Evolutionary conservation across 2,329 filamentous ascomycete species (phyloP).

Genomic region (Diaporthe sp.): DNA sequence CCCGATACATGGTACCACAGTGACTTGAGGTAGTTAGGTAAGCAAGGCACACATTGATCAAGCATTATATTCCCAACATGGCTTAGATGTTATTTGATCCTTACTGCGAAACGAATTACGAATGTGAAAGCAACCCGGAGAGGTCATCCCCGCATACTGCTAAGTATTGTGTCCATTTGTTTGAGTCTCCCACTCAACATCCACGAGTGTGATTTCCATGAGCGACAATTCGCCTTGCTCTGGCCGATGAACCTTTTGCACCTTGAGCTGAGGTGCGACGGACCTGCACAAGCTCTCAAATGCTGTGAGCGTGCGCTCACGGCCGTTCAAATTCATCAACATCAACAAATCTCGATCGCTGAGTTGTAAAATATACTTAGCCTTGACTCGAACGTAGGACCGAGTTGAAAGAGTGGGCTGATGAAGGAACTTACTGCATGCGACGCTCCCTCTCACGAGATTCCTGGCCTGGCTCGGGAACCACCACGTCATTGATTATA

Average conservation of each 20-base stretch:
- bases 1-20: neutral
- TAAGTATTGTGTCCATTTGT: neutral
- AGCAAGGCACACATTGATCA: neutral
- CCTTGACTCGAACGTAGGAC: neutral
- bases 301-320: neutral
- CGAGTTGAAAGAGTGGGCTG: neutral
- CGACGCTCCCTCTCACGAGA: conserved; percentile 17
- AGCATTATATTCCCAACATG: neutral
- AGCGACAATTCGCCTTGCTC: conserved; percentile 11
- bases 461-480: conserved; percentile 21
- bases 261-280: conserved; percentile 6
- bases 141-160: neutral
- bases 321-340: conserved; percentile 14
- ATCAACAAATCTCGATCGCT: conserved; percentile 18
- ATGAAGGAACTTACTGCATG: conserved; percentile 1
- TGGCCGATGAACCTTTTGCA: neutral
- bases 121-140: neutral
- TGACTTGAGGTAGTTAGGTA: neutral
- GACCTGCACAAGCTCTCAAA: neutral
- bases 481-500: conserved; percentile 23
- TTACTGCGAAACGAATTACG: neutral
- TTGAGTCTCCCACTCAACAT: neutral
- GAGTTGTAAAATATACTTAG: neutral
- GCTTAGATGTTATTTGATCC: neutral
- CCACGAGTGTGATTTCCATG: conserved; percentile 4